phyloP scores from a whole-genome alignment of 176 grass and related monocot species.

The Triticum turgidum region DNA sequence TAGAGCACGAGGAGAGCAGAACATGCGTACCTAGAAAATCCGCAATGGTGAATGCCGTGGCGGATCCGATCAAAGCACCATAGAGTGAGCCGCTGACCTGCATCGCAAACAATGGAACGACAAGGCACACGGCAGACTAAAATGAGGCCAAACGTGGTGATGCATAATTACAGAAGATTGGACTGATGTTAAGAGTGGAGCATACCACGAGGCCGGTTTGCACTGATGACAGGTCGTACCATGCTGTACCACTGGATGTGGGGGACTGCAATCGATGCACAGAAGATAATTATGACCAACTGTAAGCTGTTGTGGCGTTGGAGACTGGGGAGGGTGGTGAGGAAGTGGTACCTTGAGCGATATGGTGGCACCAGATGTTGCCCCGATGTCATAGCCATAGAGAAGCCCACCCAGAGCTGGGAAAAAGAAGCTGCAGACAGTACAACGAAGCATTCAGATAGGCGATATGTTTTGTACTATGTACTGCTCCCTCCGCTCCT shows the following conservation, averaged over 20 bases:
- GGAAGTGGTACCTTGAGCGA: conserved; percentile 53
- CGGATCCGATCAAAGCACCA: conserved; percentile 86
- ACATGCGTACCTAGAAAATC: conserved; percentile 59
- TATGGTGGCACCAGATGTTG: conserved; percentile 89
- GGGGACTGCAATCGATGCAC: conserved; percentile 60
- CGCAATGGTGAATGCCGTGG: conserved; percentile 65
- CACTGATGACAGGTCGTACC: conserved; percentile 81
- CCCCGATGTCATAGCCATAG: conserved; percentile 96
- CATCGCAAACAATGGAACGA: not conserved
- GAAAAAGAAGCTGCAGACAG: conserved; percentile 63
- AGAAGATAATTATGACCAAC: not conserved
- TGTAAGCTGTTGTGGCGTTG: not conserved
- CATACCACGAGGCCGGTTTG: conserved; percentile 87
- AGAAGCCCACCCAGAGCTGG: conserved; percentile 88
- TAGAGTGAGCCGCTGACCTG: conserved; percentile 96
- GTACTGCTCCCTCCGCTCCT: too few species aligned
- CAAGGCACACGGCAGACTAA: not conserved
- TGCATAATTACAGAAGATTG: not conserved
- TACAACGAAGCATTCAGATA: not conserved
- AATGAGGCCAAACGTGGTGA: not conserved
- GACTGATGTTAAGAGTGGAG: not conserved
- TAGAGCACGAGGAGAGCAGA: not conserved
- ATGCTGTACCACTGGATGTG: conserved; percentile 63
- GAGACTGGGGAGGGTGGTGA: not conserved
- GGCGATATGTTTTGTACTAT: too few species aligned